Base-by-base conservation (phyloP, 176 grass and related monocot species). In the Secale cereale region DNA sequence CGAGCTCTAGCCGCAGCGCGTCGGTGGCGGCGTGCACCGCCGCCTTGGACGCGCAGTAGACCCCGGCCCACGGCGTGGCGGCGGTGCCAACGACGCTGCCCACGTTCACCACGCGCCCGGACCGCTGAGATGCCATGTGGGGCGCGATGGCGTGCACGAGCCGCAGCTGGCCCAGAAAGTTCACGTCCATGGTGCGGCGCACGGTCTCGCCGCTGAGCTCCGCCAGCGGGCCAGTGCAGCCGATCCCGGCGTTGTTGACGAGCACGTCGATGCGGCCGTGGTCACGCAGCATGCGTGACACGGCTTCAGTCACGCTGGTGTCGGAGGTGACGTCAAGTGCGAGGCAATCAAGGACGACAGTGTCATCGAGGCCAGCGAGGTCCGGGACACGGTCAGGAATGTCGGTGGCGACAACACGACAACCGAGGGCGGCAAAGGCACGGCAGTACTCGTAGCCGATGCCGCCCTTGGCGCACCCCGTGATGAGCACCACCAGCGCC, bases 11-110 rank as follows among this genome's bases (percentile, higher is more conserved):
- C 1, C 90, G 82, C 2, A 94, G 85, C 29, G 90, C 85, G 75
- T 94, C 90, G 7, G 92, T 88, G 4, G 88, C 82, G 4, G 90
- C 87, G 90, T 92, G 90, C 59, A 90, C 90, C 36, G 90, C 92
- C 3, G 89, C 89, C 82, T 94, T 94, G 0, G 92, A 81, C 61
- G 88, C 74, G 88, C 88, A 92, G 88, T 92, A 92, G 1, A 80
- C 62, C 19, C 80, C 82, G 0, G 90, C 88, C 90, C 90, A 88
- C 0, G 93, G 88, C 22, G 90, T 95, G 7, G 93, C 82, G 0
- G 59, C 90, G 22, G 1, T 6, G n/a, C 85, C 87, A 29, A 86
- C 78, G 29, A 95, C 88, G 79, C 90, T 90, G 16, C 90, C 85
- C 4, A 92, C 76, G 82, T 95, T 92, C 40, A 95, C 90, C 50